A percentile compares a stretch with the other conserved stretches of the same genome.
These are phyloP conservation scores for Mycena rebaudengoi DNA, from an alignment of 768 basidiomycete species.

Conservation along the genomic window DNA sequence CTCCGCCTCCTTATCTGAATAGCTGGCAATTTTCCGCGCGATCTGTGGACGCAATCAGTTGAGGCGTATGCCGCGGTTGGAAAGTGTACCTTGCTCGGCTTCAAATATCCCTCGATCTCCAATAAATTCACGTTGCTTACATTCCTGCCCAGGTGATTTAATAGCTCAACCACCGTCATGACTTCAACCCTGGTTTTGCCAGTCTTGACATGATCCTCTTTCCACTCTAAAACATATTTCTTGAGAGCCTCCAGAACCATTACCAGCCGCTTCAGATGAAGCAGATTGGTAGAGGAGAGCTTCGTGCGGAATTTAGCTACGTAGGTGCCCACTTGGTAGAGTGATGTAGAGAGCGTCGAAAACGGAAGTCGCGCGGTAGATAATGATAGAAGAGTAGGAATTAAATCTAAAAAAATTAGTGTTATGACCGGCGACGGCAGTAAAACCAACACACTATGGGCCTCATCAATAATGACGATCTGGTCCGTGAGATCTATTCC, in stretches of 20 bases:
- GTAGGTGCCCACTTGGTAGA: conserved; percentile 82
- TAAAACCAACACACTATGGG: conserved; percentile 78
- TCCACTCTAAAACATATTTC: conserved; percentile 67
- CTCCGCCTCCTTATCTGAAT: conserved; percentile 69
- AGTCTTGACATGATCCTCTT: conserved; percentile 36
- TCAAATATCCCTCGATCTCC: conserved; percentile 84
- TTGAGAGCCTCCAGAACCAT: conserved; percentile 75
- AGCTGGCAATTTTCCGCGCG: conserved; percentile 86
- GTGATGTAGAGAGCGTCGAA: conserved; percentile 63
- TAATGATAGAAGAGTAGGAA: conserved; percentile 87
- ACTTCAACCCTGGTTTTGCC: conserved; percentile 54
- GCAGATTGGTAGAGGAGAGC: conserved; percentile 73
- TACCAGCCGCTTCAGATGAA: conserved; percentile 84
- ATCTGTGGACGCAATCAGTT: conserved; percentile 48
- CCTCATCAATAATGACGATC: conserved; percentile 93
- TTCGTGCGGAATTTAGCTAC: conserved; percentile 80
- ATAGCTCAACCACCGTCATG: conserved; percentile 72
- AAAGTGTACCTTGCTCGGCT: conserved; percentile 78
- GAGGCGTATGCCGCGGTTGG: not conserved
- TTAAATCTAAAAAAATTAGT: conserved; percentile 66
- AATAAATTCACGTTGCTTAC: conserved; percentile 82
- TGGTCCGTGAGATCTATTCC: conserved; percentile 88
- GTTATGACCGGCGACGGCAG: not conserved
- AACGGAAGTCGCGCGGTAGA: conserved; percentile 76
- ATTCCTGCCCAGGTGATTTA: conserved; percentile 71